These are phyloP conservation scores for Gamarada debralockiae DNA, from an alignment of 495 filamentous ascomycete genomes.

Conservation along the genomic window DNA sequence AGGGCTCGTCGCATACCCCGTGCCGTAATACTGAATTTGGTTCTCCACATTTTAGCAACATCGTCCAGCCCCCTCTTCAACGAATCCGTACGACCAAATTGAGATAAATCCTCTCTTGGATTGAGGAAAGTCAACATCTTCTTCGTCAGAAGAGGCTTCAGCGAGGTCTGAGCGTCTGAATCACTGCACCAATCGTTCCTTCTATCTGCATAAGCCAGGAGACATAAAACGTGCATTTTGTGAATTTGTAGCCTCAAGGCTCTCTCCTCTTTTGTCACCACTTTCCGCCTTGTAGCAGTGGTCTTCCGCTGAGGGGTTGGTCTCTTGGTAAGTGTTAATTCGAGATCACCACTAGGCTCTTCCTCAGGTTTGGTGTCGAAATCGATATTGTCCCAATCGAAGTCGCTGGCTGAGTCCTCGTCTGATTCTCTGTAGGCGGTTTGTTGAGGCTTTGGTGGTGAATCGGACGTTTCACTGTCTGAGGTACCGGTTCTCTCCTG, in stretches of 20 bases:
- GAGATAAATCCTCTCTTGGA: constrained; percentile 57
- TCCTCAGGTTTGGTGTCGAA: constrained; percentile 8
- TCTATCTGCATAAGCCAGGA: constrained; percentile 67
- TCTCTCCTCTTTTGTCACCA: constrained; percentile 65
- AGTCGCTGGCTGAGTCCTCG: constrained; percentile 50
- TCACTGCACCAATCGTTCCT: constrained; percentile 93
- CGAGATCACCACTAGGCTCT: constrained; percentile 33
- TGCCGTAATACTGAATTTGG: constrained; percentile 64
- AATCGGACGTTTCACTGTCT: neutral
- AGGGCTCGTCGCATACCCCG: constrained; percentile 64
- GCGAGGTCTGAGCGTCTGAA: constrained; percentile 50
- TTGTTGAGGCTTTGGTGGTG: constrained; percentile 15
- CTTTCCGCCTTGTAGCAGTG: constrained; percentile 18
- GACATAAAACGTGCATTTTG: constrained; percentile 79
- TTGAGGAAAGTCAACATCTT: constrained; percentile 60
- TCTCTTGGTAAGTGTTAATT: constrained; percentile 23
- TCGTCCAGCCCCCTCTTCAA: constrained; percentile 76
- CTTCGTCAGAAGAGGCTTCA: constrained; percentile 57
- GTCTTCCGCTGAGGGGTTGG: constrained; percentile 22
- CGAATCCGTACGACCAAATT: constrained; percentile 65
- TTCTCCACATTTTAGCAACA: constrained; percentile 60
- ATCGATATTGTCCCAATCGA: constrained; percentile 70
- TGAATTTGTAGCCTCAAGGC: constrained; percentile 71
- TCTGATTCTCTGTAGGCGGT: constrained; percentile 20
- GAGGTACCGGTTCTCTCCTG: neutral